Base-by-base conservation (phyloP, 441 rosid genomes). In the Adansonia grandidieri region DNA sequence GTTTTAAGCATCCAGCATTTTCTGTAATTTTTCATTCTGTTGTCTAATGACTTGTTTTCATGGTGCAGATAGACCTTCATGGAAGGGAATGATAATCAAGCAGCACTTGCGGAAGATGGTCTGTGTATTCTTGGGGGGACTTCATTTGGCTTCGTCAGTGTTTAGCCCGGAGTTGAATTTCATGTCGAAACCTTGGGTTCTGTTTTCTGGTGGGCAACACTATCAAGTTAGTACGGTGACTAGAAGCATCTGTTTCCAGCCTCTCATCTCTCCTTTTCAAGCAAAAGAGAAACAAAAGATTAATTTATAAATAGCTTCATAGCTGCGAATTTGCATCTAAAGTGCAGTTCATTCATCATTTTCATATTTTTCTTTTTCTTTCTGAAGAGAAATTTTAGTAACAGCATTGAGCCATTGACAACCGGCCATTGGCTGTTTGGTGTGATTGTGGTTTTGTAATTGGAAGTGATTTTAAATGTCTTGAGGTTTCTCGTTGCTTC, bases 221-320 rank as follows among this genome's bases (percentile, higher is more conserved):
- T 71, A 24, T 75, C 58, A 81, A 83, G 63, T 76, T 76, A 84
- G 87, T 81, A 86, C 87, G 84, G 87, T 76, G 81, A 81, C 77
- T 82, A 85, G 87, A 84, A 83, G 82, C 66, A 66, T 65, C 60
- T 75, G 32, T 22, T n/a, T 51, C 61, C 74, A 50, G 28, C 7
- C 77, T 58, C 73, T 60, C 24, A 8, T 42, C 8, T 20, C 20
- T 24, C 47, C n/a, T 79, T 40, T 62, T 40, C 53, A 70, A 19
- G 28, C 15, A 48, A 63, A 78, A 75, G 75, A 74, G 83, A 80
- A 80, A 75, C 63, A 80, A 15, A 70, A 77, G 73, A 65, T 67
- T 54, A 80, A 84, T 64, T 85, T 85, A 84, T 81, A 80, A 84
- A 83, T 83, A 84, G 84, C 68, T 83, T 82, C 40, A 67, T 67